phyloP scores from a whole-genome alignment of 805 yeast genomes.

The Saccharomycopsis selenospora region DNA sequence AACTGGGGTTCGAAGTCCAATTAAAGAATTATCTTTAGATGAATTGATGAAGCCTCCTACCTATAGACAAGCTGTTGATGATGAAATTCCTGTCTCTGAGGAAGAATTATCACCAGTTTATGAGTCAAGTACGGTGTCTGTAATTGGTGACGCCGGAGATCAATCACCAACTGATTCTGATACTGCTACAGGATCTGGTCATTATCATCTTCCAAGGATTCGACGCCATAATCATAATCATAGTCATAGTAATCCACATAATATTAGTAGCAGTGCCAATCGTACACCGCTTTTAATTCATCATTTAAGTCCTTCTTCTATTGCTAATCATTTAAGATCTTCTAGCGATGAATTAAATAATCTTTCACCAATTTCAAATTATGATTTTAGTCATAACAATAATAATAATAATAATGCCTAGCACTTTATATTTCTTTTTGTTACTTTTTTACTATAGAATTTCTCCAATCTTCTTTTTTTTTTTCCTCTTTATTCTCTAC shows the following conservation, averaged over 20 bases:
- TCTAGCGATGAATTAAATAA: background rate
- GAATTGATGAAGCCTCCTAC: constrained; percentile 69
- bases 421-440: no score
- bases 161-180: background rate
- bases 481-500: no score
- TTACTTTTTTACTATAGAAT: no score
- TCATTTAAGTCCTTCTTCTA: background rate
- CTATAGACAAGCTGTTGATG: constrained; percentile 67
- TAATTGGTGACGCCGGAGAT: background rate
- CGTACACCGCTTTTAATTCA: background rate
- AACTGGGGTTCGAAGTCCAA: constrained; percentile 36
- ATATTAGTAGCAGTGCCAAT: no score
- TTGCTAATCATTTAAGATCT: background rate
- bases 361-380: background rate
- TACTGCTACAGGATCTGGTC: background rate
- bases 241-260: no score
- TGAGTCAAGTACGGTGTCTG: background rate
- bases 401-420: no score
- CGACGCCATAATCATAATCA: background rate
- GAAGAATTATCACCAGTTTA: constrained; percentile 69
- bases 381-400: no score
- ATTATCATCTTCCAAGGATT: background rate
- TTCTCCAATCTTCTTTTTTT: no score
- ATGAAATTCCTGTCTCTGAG: constrained; percentile 37
- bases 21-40: constrained; percentile 8